phyloP scores from a whole-genome alignment of 495 filamentous ascomycete genomes.

The Tuber calosporum region DNA sequence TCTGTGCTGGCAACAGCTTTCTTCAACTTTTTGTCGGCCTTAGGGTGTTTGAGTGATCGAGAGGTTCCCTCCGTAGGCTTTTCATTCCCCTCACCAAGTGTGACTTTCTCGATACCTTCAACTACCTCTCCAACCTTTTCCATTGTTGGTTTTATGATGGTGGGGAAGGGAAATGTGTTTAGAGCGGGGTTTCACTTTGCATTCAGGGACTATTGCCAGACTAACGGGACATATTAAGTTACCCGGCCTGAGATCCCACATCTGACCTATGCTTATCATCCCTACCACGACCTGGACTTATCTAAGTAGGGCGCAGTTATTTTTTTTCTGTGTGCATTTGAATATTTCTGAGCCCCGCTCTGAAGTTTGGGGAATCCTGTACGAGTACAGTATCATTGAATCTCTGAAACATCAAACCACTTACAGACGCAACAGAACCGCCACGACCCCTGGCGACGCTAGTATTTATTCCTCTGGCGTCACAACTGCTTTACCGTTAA shows the following conservation, averaged over 20 bases:
- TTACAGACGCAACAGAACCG: background rate
- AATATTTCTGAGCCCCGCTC: background rate
- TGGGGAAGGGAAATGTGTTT: background rate
- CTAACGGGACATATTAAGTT: background rate
- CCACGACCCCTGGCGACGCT: background rate
- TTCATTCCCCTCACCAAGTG: constrained; percentile 41
- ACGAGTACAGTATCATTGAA: background rate
- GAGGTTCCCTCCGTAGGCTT: background rate
- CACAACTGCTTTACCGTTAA: background rate
- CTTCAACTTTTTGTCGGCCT: constrained; percentile 44
- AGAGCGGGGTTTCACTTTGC: background rate
- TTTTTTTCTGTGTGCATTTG: background rate
- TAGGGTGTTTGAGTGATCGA: constrained; percentile 38
- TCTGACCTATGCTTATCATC: background rate
- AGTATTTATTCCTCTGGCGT: background rate
- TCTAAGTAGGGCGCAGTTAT: background rate
- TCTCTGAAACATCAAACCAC: background rate
- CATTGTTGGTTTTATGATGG: constrained; percentile 17
- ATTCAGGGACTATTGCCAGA: background rate
- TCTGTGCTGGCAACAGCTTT: constrained; percentile 43
- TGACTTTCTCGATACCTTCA: constrained; percentile 49
- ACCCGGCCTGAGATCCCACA: background rate
- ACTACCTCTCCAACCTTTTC: constrained; percentile 38
- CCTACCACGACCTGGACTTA: background rate
- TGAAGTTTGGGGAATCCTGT: background rate